Conservation (phyloP, 208 protist genomes). For the Leishmania arabica region DNA sequence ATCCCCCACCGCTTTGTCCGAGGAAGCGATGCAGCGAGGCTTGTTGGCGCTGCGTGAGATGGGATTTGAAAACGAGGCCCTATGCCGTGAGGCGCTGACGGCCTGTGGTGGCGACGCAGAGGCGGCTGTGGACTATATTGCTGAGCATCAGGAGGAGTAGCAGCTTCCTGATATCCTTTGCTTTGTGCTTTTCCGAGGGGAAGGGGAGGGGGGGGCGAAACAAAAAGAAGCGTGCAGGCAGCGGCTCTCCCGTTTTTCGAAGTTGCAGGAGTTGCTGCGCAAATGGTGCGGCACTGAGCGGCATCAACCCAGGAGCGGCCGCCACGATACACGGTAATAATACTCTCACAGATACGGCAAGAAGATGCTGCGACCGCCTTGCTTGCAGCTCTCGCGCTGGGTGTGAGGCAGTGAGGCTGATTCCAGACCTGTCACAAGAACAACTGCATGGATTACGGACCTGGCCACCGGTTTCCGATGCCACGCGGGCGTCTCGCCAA, state of each 20-base stretch:
- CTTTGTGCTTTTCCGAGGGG: background rate
- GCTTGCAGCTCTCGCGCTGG: background rate
- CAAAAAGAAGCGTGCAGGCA: background rate
- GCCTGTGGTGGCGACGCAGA: slow-evolving; percentile 71
- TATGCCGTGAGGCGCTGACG: slow-evolving; percentile 58
- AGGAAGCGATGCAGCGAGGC: slow-evolving; percentile 19
- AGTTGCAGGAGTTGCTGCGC: too few relatives aligned
- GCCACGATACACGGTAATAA: background rate
- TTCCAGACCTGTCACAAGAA: too few relatives aligned
- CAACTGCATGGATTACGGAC: background rate
- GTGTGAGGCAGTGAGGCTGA: background rate
- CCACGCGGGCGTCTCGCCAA: background rate
- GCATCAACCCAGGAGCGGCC: background rate
- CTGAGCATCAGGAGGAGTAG: slow-evolving; percentile 27
- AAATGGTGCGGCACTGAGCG: background rate
- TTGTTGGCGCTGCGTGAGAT: slow-evolving; percentile 47
- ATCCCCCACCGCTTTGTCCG: background rate
- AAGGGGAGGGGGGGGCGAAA: background rate
- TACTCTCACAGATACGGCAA: background rate
- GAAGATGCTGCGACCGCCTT: background rate
- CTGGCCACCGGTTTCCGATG: background rate
- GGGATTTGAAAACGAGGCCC: slow-evolving; percentile 76
- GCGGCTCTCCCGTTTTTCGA: background rate
- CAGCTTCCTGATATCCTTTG: background rate
- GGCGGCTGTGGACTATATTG: slow-evolving; percentile 72